Evolutionary conservation across 345 rosid species (phyloP).

Genomic region (Rhodamnia argentea): DNA sequence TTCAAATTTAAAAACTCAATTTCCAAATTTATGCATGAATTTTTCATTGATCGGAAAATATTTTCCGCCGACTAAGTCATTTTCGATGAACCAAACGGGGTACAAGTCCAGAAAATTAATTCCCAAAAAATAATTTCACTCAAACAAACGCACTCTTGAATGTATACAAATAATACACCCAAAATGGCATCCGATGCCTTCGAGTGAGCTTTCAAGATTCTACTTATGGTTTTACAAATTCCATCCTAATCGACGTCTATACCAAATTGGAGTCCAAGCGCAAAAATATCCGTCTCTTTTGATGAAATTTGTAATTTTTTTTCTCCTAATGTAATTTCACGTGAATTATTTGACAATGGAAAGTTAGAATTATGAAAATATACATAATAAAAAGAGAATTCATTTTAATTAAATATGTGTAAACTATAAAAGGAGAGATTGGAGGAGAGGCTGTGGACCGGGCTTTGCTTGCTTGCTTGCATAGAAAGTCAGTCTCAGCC

Average conservation of each 20-base stretch:
- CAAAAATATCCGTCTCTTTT: background rate
- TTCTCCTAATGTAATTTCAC: background rate
- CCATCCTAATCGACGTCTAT: background rate
- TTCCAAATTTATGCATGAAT: too few species aligned
- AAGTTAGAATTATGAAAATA: background rate
- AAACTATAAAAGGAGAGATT: background rate
- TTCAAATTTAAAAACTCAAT: too few species aligned
- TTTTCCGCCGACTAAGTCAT: too few species aligned
- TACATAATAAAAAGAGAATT: background rate
- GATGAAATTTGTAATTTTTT: background rate
- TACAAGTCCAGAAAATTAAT: too few species aligned
- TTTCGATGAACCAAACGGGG: too few species aligned
- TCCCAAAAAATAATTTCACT: too few species aligned
- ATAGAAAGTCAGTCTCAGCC: background rate
- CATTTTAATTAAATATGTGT: fast-evolving
- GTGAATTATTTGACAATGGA: background rate
- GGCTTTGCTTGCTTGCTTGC: background rate
- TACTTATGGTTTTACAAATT: background rate
- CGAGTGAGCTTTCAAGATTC: background rate
- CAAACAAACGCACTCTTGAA: too few species aligned
- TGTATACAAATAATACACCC: background rate
- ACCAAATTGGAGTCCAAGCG: too few species aligned
- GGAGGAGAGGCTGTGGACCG: background rate
- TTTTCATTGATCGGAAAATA: too few species aligned
- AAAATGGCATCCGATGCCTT: background rate